Evolutionary conservation across 768 basidiomycete species (phyloP), one percentile per base, ranked within the genome.

Genomic region (Floccularia luteovirens): DNA sequence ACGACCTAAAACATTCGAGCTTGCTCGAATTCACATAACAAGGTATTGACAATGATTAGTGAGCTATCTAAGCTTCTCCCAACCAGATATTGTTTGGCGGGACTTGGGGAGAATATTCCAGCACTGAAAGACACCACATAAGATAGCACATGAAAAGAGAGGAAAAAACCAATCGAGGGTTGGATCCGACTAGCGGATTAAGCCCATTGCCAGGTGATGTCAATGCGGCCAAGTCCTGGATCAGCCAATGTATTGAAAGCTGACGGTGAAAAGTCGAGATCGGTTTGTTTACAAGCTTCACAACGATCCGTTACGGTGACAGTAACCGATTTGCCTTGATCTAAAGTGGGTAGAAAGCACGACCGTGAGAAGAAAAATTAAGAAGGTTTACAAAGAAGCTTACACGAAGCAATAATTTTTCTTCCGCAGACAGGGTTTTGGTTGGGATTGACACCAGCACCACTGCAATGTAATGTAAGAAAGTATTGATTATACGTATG

Each of bases 371-470:
- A 3, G 8, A 17, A 41, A 41, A 40, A 39, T 38, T 22, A 38
- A 14, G 20, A 34, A 34, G 32, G 16, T 8, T 34, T 7, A 17
- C 6, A 6, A 19, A 13, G 10, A 6, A 4, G 60, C 69, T 56
- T 60, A 83, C 84, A 85, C 4, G 50, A 52, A 12, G 58, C 67
- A 5, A 41, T 52, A 39, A 83, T 60, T 39, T 60, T 47, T 50
- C 59, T 67, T 48, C 62, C 61, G 54, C 89, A 90, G 40, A 90
- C 56, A 24, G 88, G 85, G 63, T 91, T 89, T 41, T 46, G 51
- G 58, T 90, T 90, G 20, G 87, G 82, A 65, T 90, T 76, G 4
- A 36, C 64, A 19, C 72, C 70, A 13, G 58, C 38, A 7, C 67
- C 72, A 32, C 82, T 86, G 43, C 20, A 38, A 27, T 25, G 39